Evolutionary conservation across 2,329 filamentous ascomycete genomes (phyloP).

Genomic region (Pseudogymnoascus sp.): DNA sequence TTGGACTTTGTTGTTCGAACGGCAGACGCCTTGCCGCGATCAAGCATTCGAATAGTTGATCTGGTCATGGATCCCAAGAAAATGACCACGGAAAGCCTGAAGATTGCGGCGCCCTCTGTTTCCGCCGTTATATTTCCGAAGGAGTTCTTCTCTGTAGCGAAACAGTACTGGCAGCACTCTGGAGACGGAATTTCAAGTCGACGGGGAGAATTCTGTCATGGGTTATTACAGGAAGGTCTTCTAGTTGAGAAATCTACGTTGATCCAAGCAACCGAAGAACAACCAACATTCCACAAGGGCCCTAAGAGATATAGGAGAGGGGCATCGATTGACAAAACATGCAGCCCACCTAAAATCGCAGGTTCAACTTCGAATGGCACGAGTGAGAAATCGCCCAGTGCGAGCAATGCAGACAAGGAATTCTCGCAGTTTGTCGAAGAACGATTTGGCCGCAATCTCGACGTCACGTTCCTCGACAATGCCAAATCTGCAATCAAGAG

Average conservation of each 20-base stretch:
- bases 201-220: slow-evolving; percentile 80
- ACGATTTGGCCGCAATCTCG: slow-evolving; percentile 85
- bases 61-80: slow-evolving; percentile 53
- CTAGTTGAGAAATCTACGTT: slow-evolving; percentile 41
- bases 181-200: slow-evolving; percentile 89
- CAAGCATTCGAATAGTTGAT: slow-evolving; percentile 49
- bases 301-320: slow-evolving; percentile 71
- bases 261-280: slow-evolving; percentile 18
- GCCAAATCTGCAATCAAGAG: slow-evolving; percentile 80
- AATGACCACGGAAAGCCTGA: slow-evolving; percentile 42
- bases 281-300: slow-evolving; percentile 45
- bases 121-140: slow-evolving; percentile 65
- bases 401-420: slow-evolving; percentile 41
- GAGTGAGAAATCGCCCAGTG: neutral
- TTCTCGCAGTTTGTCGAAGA: slow-evolving; percentile 81
- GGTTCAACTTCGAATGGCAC: slow-evolving; percentile 14
- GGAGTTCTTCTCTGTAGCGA: slow-evolving; percentile 63
- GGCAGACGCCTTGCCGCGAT: slow-evolving; percentile 41
- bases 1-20: slow-evolving; percentile 60
- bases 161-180: slow-evolving; percentile 94
- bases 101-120: slow-evolving; percentile 49
- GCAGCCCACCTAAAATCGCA: slow-evolving; percentile 15
- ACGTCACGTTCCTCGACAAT: slow-evolving; percentile 66
- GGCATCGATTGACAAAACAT: slow-evolving; percentile 40
- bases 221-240: slow-evolving; percentile 61